A percentile compares a stretch with the other conserved stretches of the same genome.
Conservation (phyloP, 2,329 filamentous ascomycete species). For the Zarea fungicola region DNA sequence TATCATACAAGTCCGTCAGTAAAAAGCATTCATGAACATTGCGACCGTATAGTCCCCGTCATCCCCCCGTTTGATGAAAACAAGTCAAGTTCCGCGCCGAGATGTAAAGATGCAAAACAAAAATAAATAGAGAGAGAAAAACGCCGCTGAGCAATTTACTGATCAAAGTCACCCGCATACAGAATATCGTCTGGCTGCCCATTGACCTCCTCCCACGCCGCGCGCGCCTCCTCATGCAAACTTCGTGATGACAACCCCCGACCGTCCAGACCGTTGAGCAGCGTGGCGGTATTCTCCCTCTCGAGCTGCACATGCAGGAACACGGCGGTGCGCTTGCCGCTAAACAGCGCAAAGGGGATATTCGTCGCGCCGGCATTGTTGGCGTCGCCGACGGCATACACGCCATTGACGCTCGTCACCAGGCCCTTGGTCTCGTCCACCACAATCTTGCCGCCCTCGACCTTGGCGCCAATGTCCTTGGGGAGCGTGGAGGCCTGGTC, state of each 20-base stretch:
- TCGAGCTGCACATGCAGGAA: conserved; percentile 47
- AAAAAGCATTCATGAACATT: too few relatives aligned
- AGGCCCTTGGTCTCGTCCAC: conserved; percentile 38
- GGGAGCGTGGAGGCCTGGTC: conserved; percentile 46
- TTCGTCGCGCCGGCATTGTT: conserved; percentile 58
- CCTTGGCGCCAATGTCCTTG: conserved; percentile 39
- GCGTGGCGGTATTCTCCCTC: conserved; percentile 30
- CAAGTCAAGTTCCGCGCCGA: conserved; percentile 27
- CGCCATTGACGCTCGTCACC: conserved; percentile 46
- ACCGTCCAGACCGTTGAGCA: conserved; percentile 25
- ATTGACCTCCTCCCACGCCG: conserved; percentile 44
- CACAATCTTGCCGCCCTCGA: conserved; percentile 39
- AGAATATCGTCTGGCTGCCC: conserved; percentile 36
- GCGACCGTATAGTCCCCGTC: too few relatives aligned
- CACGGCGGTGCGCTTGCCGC: conserved; percentile 53
- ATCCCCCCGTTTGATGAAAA: too few relatives aligned
- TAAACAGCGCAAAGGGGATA: conserved; percentile 55
- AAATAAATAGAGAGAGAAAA: conserved; percentile 33
- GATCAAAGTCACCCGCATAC: conserved; percentile 39
- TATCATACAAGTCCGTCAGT: too few relatives aligned
- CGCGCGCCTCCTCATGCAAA: conserved; percentile 30
- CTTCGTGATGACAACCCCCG: conserved; percentile 19
- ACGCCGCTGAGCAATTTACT: background rate
- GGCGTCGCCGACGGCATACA: conserved; percentile 55
- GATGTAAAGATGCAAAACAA: conserved; percentile 24